These are phyloP conservation scores for Spatholobus suberectus DNA, from an alignment of 306 rosid genomes.

Conservation along the genomic window DNA sequence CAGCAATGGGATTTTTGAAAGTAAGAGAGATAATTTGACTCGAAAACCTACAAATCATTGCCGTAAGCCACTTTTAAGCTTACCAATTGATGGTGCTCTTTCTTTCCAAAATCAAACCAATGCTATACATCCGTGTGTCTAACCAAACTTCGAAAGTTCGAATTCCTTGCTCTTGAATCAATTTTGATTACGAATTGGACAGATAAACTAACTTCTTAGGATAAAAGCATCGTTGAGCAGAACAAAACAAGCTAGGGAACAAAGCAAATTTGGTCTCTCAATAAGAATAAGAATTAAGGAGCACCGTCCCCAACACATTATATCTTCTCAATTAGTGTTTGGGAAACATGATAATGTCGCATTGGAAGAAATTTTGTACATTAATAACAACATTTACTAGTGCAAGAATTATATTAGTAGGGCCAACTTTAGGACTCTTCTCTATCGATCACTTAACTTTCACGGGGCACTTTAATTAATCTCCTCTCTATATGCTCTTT, in stretches of 20 bases:
- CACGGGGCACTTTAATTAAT: neutral
- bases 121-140: neutral
- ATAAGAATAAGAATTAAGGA: neutral
- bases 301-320: constrained; percentile 5
- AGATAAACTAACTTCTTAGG: constrained; percentile 30
- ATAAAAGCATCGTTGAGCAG: neutral
- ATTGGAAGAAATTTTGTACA: neutral
- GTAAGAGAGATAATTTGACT: constrained; percentile 21
- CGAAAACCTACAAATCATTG: neutral
- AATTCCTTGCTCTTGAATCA: constrained; percentile 37
- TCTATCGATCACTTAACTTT: neutral
- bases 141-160: constrained; percentile 6
- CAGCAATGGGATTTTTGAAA: constrained; percentile 14
- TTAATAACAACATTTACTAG: neutral
- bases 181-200: constrained; percentile 37
- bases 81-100: constrained; percentile 23
- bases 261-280: neutral
- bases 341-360: constrained; percentile 31
- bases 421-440: neutral
- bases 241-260: neutral
- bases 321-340: constrained; percentile 34
- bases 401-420: neutral
- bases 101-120: constrained; percentile 7
- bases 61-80: neutral
- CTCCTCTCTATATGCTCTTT: neutral